Percentiles rank a stretch among this genome's conserved stretches.
Evolutionary conservation across 1,139 yeast species (phyloP).

Genomic region (Yamadazyma oceani): DNA sequence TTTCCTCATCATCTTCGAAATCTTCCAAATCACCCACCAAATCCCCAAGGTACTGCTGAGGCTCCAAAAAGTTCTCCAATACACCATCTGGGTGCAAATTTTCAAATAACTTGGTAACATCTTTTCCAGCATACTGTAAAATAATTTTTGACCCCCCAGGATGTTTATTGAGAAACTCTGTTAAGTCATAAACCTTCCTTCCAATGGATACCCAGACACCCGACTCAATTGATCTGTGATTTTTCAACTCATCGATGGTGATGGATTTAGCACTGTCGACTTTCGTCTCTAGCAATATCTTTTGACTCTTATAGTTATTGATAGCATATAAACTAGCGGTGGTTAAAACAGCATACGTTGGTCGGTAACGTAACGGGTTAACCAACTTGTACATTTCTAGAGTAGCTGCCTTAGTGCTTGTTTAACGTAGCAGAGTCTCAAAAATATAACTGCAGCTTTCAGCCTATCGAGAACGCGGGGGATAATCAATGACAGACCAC

Average conservation of each 20-base stretch:
- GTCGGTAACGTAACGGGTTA: background rate
- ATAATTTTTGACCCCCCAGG: conserved; percentile 23
- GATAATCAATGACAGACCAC: too few species aligned
- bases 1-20: conserved; percentile 1
- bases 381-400: background rate
- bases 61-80: conserved; percentile 7
- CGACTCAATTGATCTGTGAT: background rate
- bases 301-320: background rate
- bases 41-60: conserved; percentile 10
- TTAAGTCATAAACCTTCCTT: conserved; percentile 23
- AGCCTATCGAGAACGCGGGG: too few species aligned
- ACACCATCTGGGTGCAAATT: conserved; percentile 11
- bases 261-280: background rate
- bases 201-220: conserved; percentile 23
- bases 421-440: too few species aligned
- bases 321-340: conserved; percentile 1
- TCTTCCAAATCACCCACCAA: conserved; percentile 5
- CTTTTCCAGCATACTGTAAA: conserved; percentile 22
- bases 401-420: too few species aligned
- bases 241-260: background rate
- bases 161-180: conserved; percentile 19
- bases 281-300: background rate
- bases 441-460: too few species aligned
- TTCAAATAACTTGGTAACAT: conserved; percentile 19
- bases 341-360: background rate